These are phyloP conservation scores for Backusella macrospora DNA, from an alignment of 192 early-diverging fungal genomes.

Conservation along the genomic window DNA sequence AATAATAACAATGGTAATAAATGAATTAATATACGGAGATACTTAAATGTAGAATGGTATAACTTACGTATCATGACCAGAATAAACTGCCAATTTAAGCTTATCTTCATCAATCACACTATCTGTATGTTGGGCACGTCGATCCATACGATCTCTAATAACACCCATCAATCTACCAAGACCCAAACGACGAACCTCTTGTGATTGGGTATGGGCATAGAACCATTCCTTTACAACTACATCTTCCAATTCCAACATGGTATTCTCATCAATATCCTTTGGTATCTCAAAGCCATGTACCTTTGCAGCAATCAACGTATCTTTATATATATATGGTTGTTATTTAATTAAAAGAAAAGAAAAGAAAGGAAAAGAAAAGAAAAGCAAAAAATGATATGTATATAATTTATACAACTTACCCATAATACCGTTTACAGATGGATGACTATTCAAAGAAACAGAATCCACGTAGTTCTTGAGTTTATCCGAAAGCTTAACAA, in stretches of 20 bases:
- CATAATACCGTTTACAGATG: slow-evolving; percentile 44
- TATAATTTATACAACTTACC: slow-evolving; percentile 19
- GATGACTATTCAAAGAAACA: slow-evolving; percentile 39
- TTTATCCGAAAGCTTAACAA: slow-evolving; percentile 23
- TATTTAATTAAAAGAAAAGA: background rate
- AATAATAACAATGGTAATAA: background rate
- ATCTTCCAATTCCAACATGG: slow-evolving; percentile 32
- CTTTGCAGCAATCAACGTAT: slow-evolving; percentile 40
- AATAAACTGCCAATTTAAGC: slow-evolving; percentile 41
- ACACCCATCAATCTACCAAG: slow-evolving; percentile 40
- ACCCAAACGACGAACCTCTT: slow-evolving; percentile 39
- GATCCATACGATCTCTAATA: slow-evolving; percentile 40
- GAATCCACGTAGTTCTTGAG: slow-evolving; percentile 35
- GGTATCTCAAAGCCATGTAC: slow-evolving; percentile 39
- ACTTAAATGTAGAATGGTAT: background rate
- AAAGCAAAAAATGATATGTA: too few relatives aligned
- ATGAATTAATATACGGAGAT: background rate
- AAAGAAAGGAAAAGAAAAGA: too few relatives aligned
- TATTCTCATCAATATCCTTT: slow-evolving; percentile 27
- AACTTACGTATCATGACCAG: slow-evolving; percentile 47
- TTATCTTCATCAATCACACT: slow-evolving; percentile 28
- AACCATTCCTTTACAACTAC: slow-evolving; percentile 44
- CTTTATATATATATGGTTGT: background rate
- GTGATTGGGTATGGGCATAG: slow-evolving; percentile 26
- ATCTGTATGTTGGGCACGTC: slow-evolving; percentile 31